These are phyloP conservation scores for Cyberlindnera euphorbiae DNA, from an alignment of 805 yeast species.

Conservation along the genomic window DNA sequence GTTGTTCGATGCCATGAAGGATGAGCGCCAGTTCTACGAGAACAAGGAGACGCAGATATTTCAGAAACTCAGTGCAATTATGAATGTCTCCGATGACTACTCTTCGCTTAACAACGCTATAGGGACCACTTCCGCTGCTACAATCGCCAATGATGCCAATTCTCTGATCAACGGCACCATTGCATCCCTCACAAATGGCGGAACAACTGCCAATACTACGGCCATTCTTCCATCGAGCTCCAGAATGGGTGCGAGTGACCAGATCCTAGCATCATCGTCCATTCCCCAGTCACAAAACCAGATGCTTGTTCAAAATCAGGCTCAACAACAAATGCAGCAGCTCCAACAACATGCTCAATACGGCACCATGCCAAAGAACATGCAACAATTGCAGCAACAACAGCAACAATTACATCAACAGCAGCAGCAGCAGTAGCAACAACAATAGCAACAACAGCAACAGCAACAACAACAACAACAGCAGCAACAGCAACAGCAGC, in stretches of 20 bases:
- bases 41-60: constrained; percentile 19
- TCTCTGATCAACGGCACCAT: constrained; percentile 23
- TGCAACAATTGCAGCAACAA: constrained; percentile 11
- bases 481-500: constrained; percentile 13
- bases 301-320: constrained; percentile 4
- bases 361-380: too few relatives aligned
- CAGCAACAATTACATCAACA: constrained; percentile 10
- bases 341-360: constrained; percentile 4
- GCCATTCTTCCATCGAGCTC: constrained; percentile 15
- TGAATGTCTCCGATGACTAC: constrained; percentile 20
- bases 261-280: constrained; percentile 16
- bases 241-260: constrained; percentile 17
- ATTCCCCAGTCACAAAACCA: constrained; percentile 11
- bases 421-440: constrained; percentile 3
- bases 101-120: constrained; percentile 10
- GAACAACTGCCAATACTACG: constrained; percentile 2
- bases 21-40: constrained; percentile 23
- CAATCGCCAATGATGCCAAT: constrained; percentile 14
- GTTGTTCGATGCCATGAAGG: constrained; percentile 23
- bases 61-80: constrained; percentile 21
- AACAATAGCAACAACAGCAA: constrained; percentile 17
- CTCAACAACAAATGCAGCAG: constrained; percentile 4
- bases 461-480: constrained; percentile 15
- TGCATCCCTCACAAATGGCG: constrained; percentile 15
- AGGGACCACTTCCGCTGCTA: constrained; percentile 4